Evolutionary conservation across 352 stramenopile genomes (phyloP).

Genomic region (Aphanomyces euteiches): DNA sequence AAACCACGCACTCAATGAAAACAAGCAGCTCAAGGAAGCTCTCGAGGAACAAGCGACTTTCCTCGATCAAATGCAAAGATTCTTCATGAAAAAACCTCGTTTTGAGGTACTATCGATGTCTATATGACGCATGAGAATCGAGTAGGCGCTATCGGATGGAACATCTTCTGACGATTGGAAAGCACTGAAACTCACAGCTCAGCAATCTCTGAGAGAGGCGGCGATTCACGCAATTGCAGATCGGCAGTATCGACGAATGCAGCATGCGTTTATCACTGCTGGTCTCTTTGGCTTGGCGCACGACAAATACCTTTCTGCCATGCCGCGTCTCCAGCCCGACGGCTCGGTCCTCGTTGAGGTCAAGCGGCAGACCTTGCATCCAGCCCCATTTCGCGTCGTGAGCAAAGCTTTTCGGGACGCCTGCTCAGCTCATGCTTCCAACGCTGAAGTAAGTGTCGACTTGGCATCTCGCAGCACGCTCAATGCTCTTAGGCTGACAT

Average conservation of each 20-base stretch:
- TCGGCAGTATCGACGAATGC: conserved; percentile 15
- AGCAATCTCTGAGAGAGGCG: conserved; percentile 20
- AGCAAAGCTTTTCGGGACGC: conserved; percentile 3
- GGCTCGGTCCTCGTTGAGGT: conserved; percentile 8
- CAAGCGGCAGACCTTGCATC: not conserved
- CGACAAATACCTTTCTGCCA: not conserved
- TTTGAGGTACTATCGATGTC: not conserved
- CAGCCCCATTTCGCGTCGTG: conserved; percentile 5
- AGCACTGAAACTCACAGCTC: conserved; percentile 5
- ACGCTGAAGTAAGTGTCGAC: not conserved
- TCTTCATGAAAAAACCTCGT: conserved; percentile 21
- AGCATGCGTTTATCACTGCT: conserved; percentile 6
- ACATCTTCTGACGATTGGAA: conserved; percentile 6
- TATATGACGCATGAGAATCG: not conserved
- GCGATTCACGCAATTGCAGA: conserved; percentile 23
- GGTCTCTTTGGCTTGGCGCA: not conserved
- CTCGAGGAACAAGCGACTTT: conserved; percentile 15
- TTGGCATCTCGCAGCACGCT: not conserved
- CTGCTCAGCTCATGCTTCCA: not conserved
- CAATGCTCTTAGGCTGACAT: not conserved
- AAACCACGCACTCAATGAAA: conserved; percentile 3
- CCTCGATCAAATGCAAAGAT: conserved; percentile 14
- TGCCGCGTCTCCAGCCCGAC: not conserved
- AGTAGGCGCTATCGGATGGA: not conserved
- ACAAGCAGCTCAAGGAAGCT: conserved; percentile 16